Evolutionary conservation across 495 filamentous ascomycete species (phyloP), one percentile per base, ranked within the genome.

Genomic region (Hypoxylon lenormandii): DNA sequence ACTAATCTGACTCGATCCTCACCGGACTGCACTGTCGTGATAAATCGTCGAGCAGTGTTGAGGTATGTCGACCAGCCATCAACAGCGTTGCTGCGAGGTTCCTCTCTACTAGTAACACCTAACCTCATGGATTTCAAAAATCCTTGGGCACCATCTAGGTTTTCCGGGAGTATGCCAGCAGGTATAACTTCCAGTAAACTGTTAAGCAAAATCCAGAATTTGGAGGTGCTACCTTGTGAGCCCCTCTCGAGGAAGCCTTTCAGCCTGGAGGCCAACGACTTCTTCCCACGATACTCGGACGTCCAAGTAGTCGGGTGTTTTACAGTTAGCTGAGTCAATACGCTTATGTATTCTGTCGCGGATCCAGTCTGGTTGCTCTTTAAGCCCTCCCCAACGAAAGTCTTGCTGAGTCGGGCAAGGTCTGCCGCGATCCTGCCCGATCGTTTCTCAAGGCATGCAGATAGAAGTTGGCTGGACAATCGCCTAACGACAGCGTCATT

Each of bases 241-340:
- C 96, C 95, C 70, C 88, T 88, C 57, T 90, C 87, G n/a, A 97
- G 80, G 69, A 96, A 96, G 16, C 86, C 81, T 30, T 82, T 84
- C 3, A 98, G 71, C 23, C 88, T 82, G 28, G 85, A 84, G 0
- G 88, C 78, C 0, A 89, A 83, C 22, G 89, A 80, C 40, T 87
- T 90, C 73, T 93, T 94, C 13, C 82, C 82, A 13, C 76, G 81
- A 72, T 90, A 91, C 36, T 88, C 80, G 0, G 84, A 80, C 3
- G 86, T 90, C 95, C 94, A 98, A 16, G 92, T 80, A 13, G 88
- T 82, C 2, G 94, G 90, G 28, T 86, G 82, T 18, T 70, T 73
- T 7, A 76, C 67, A 0, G 94, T 93, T 23, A 96, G 73, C 12
- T 80, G 76, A 13, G 85, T 76, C 19, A 98, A 73, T 10, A 85